A percentile compares a stretch with the other conserved stretches of the same genome.
Conservation (phyloP, 768 basidiomycete species). For the Leccinum rimulosum region DNA sequence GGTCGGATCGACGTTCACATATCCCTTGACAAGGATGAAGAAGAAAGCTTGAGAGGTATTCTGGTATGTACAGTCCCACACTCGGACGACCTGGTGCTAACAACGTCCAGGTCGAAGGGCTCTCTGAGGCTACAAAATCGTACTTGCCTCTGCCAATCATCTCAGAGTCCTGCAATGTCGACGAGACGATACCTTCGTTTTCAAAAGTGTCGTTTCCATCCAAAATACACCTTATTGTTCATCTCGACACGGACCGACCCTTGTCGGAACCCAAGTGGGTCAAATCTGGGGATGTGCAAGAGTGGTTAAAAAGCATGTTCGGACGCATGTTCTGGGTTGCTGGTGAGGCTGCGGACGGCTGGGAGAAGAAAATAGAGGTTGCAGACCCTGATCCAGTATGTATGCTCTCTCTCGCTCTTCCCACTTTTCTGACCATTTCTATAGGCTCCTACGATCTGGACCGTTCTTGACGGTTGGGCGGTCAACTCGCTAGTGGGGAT, state of each 20-base stretch:
- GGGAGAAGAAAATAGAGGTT: slow-evolving; percentile 92
- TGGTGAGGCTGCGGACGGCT: slow-evolving; percentile 81
- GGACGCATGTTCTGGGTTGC: slow-evolving; percentile 86
- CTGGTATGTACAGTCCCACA: slow-evolving; percentile 49
- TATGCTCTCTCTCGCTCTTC: slow-evolving; percentile 13
- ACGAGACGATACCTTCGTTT: slow-evolving; percentile 74
- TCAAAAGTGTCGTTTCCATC: slow-evolving; percentile 50
- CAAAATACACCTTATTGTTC: slow-evolving; percentile 62
- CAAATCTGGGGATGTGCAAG: slow-evolving; percentile 89
- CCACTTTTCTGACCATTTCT: slow-evolving; percentile 3
- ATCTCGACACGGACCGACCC: slow-evolving; percentile 85
- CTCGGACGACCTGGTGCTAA: slow-evolving; percentile 8
- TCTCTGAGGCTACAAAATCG: slow-evolving; percentile 68
- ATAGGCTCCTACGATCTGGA: slow-evolving; percentile 90
- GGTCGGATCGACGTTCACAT: slow-evolving; percentile 84
- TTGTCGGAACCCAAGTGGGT: slow-evolving; percentile 97
- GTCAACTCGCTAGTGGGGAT: slow-evolving; percentile 77
- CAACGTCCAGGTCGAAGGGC: slow-evolving; percentile 60
- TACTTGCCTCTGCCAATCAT: slow-evolving; percentile 59
- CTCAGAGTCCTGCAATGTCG: slow-evolving; percentile 41
- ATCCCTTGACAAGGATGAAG: slow-evolving; percentile 53
- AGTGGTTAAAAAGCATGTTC: slow-evolving; percentile 88
- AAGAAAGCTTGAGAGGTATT: slow-evolving; percentile 66
- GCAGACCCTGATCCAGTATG: slow-evolving; percentile 93
- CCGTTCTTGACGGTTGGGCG: slow-evolving; percentile 88